Percentiles rank a stretch among this genome's conserved stretches.
These are phyloP conservation scores for Gryganskiella cystojenkinii DNA, from an alignment of 192 early-diverging fungal genomes.

Conservation along the genomic window DNA sequence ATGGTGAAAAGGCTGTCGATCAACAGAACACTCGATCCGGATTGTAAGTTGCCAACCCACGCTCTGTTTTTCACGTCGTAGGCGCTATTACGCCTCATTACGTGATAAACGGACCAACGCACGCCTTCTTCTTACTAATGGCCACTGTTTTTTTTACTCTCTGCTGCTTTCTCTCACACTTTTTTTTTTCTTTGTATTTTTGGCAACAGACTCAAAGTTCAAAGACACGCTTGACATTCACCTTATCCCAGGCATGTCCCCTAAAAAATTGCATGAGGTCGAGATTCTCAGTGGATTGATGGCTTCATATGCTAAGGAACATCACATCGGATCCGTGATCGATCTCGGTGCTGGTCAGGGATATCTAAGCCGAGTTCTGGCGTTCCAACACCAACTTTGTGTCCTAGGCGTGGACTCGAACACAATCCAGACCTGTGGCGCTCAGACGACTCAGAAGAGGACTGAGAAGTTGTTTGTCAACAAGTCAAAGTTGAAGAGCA, in stretches of 20 bases:
- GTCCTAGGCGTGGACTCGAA: constrained; percentile 79
- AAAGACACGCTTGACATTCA: constrained; percentile 61
- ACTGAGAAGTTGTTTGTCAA: constrained; percentile 60
- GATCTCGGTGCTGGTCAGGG: constrained; percentile 86
- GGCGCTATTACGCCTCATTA: not conserved
- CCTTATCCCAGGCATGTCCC: constrained; percentile 75
- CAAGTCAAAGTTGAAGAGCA: constrained; percentile 26
- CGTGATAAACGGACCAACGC: too few relatives aligned
- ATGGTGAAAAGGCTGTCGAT: constrained; percentile 44
- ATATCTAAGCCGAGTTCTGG: constrained; percentile 74
- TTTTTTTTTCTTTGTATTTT: not conserved
- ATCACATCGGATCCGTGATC: constrained; percentile 62
- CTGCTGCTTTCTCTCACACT: not conserved
- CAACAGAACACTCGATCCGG: constrained; percentile 29
- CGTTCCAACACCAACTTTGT: constrained; percentile 69
- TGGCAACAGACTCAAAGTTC: constrained; percentile 31
- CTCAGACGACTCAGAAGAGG: constrained; percentile 65
- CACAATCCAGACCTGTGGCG: constrained; percentile 77
- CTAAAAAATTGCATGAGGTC: constrained; percentile 81
- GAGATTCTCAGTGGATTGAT: constrained; percentile 69
- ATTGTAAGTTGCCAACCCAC: constrained; percentile 24
- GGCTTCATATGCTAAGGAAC: constrained; percentile 57
- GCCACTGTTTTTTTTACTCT: not conserved
- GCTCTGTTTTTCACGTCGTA: not conserved
- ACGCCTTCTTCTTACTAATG: not conserved